phyloP scores from a whole-genome alignment of 2,329 filamentous ascomycete genomes.

The Fusarium devonianum region DNA sequence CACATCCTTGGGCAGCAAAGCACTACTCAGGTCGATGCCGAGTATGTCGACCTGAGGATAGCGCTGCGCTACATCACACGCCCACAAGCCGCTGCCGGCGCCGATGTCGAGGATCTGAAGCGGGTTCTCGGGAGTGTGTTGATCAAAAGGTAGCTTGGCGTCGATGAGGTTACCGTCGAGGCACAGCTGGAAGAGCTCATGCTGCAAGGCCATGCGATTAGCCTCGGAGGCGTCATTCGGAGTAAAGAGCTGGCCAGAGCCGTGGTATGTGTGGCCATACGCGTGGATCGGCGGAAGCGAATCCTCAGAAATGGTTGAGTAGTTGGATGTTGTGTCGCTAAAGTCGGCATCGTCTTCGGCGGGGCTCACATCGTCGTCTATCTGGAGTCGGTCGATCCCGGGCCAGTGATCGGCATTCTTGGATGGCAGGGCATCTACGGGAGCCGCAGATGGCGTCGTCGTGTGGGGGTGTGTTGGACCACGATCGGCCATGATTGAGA shows the following conservation, averaged over 20 bases:
- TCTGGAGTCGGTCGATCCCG: constrained; percentile 11
- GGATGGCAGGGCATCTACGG: constrained; percentile 10
- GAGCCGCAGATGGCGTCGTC: constrained; percentile 14
- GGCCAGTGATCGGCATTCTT: constrained; percentile 14
- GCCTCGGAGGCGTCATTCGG: constrained; percentile 48
- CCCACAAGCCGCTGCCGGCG: constrained; percentile 53
- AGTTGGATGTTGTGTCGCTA: constrained; percentile 44
- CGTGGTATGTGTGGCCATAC: constrained; percentile 49
- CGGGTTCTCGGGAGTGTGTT: constrained; percentile 25
- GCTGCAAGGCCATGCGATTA: constrained; percentile 44
- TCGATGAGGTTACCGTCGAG: constrained; percentile 45
- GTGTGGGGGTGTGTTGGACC: constrained; percentile 12
- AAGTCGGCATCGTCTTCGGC: constrained; percentile 36
- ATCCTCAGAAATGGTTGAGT: constrained; percentile 47
- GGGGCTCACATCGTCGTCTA: constrained; percentile 25
- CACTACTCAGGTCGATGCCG: constrained; percentile 52
- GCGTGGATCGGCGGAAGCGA: constrained; percentile 44
- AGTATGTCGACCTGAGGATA: constrained; percentile 51
- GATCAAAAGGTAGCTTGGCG: constrained; percentile 44
- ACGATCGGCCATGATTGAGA: constrained; percentile 25
- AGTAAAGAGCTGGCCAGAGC: constrained; percentile 44
- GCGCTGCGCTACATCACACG: constrained; percentile 51
- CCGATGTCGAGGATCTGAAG: constrained; percentile 52
- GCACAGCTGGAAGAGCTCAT: constrained; percentile 47
- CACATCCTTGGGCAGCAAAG: constrained; percentile 53